Conservation (phyloP, 2,329 filamentous ascomycete species). For the Fusarium nelsonii region DNA sequence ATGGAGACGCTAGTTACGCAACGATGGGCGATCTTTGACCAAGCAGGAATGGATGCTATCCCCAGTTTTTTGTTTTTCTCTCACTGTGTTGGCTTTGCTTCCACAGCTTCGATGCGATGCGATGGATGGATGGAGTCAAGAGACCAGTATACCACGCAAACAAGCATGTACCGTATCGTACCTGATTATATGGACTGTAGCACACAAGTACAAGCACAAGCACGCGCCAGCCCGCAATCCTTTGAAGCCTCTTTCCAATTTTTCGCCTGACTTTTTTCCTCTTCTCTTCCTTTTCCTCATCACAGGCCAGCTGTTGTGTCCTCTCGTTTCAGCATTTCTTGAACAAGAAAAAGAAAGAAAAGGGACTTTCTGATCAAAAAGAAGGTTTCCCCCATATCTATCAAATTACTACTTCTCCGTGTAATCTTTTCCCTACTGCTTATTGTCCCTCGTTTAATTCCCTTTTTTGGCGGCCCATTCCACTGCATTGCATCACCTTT, state of each 20-base stretch:
- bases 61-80: constrained; percentile 15
- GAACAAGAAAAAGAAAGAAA: background rate
- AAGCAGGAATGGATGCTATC: constrained; percentile 22
- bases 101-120: background rate
- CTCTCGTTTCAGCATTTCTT: constrained; percentile 24
- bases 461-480: constrained; percentile 8
- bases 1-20: constrained; percentile 37
- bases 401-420: background rate
- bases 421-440: constrained; percentile 7
- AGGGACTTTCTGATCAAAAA: background rate
- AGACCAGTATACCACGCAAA: background rate
- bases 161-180: background rate
- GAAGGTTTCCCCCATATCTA: constrained; percentile 10
- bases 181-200: constrained; percentile 6
- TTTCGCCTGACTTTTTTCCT: constrained; percentile 14
- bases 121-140: background rate
- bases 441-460: constrained; percentile 33
- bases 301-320: constrained; percentile 16
- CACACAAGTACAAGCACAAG: background rate
- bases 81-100: constrained; percentile 12
- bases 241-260: constrained; percentile 3
- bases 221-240: constrained; percentile 5
- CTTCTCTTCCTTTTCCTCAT: background rate
- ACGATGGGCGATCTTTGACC: constrained; percentile 26
- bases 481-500: constrained; percentile 21